Percentiles rank a stretch among this genome's conserved stretches.
Evolutionary conservation across 805 yeast genomes (phyloP).

Genomic region (Deakozyma indianensis): DNA sequence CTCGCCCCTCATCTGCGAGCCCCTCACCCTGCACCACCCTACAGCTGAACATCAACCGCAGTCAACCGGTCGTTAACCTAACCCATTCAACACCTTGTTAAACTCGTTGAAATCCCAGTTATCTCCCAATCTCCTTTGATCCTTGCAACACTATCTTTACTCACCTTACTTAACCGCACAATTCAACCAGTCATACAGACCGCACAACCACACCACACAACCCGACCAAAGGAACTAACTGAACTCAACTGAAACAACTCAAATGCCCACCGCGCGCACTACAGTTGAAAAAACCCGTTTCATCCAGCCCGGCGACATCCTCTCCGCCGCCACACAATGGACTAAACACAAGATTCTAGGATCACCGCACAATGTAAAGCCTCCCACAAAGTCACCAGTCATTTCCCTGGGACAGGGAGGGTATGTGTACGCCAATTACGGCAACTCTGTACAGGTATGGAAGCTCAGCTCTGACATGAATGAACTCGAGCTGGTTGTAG

Average conservation of each 20-base stretch:
- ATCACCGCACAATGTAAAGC: neutral
- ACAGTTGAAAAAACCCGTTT: neutral
- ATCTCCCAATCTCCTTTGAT: neutral
- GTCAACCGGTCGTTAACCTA: neutral
- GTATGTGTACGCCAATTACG: neutral
- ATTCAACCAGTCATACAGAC: too few species aligned
- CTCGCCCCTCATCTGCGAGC: neutral
- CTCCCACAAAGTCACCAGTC: neutral
- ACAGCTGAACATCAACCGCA: neutral
- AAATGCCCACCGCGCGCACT: neutral
- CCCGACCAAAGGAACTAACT: too few species aligned
- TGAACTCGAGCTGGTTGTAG: neutral
- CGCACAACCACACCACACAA: too few species aligned
- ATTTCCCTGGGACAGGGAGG: neutral
- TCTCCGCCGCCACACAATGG: constrained; percentile 1
- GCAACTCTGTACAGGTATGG: neutral
- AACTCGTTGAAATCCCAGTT: neutral
- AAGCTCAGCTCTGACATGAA: neutral
- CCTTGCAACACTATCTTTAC: neutral
- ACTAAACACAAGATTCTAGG: neutral
- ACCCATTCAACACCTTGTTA: neutral
- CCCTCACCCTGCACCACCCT: neutral
- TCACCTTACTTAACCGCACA: too few species aligned
- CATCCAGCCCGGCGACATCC: neutral
- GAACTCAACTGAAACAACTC: too few species aligned